These are phyloP conservation scores for Noccaea caerulescens DNA, from an alignment of 345 rosid species.

Conservation along the genomic window DNA sequence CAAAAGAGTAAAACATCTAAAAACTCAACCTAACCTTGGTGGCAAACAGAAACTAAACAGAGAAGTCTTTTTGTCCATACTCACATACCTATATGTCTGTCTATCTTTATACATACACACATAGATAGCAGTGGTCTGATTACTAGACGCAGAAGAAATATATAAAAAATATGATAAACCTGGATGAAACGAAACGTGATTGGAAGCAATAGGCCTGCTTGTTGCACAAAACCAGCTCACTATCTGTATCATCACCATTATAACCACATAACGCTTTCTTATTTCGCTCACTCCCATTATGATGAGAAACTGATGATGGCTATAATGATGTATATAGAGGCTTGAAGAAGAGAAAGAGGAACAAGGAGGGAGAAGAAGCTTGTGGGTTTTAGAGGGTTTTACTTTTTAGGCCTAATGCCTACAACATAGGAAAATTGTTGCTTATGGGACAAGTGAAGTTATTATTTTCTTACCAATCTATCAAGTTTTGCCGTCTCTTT, in stretches of 20 bases:
- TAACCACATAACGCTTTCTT: conserved; percentile 36
- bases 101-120: conserved; percentile 5
- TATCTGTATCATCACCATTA: conserved; percentile 51
- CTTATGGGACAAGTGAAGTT: conserved; percentile 42
- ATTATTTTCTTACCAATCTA: conserved; percentile 37
- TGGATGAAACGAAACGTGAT: conserved; percentile 45
- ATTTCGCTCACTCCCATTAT: conserved; percentile 48
- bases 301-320: conserved; percentile 40
- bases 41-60: conserved; percentile 36
- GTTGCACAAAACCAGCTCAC: conserved; percentile 53
- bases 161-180: conserved; percentile 40
- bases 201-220: conserved; percentile 57
- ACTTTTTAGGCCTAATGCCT: conserved; percentile 30
- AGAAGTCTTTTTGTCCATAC: not conserved
- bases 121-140: conserved; percentile 19
- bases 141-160: not conserved
- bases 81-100: not conserved
- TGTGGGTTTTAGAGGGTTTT: conserved; percentile 22
- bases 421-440: conserved; percentile 31
- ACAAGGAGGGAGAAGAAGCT: conserved; percentile 23
- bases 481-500: conserved; percentile 21
- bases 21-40: conserved; percentile 18
- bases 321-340: conserved; percentile 24
- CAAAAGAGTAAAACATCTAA: conserved; percentile 16
- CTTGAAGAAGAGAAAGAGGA: conserved; percentile 21